Conservation (phyloP, 164 flowering plant genomes). For the Dillenia suffruticosa region DNA sequence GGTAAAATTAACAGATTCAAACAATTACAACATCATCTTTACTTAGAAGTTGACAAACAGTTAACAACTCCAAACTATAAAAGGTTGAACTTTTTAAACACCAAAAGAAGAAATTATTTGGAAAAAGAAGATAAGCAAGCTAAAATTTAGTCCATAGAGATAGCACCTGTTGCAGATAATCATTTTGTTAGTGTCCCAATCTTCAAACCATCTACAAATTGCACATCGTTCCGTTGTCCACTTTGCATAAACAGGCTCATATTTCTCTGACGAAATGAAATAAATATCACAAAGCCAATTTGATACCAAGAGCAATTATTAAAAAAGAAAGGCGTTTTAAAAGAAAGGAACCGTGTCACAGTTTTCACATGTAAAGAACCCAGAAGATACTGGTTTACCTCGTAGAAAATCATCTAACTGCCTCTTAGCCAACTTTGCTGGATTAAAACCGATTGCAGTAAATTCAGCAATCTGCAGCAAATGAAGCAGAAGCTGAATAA, state of each 20-base stretch:
- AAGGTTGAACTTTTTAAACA: too few species aligned
- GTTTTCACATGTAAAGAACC: too few species aligned
- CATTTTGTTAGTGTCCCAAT: conserved; percentile 97
- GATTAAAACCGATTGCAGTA: conserved; percentile 44
- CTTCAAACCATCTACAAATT: conserved; percentile 96
- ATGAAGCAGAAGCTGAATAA: neutral
- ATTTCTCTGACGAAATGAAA: conserved; percentile 48
- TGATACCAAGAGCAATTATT: neutral
- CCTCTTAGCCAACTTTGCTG: conserved; percentile 56
- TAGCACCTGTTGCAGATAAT: conserved; percentile 89
- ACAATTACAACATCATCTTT: too few species aligned
- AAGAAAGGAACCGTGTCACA: neutral
- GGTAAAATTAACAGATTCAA: neutral
- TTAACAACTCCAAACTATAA: too few species aligned
- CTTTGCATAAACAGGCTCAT: conserved; percentile 83
- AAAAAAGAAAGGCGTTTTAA: too few species aligned
- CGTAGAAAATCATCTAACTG: conserved; percentile 66
- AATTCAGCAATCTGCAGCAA: conserved; percentile 74
- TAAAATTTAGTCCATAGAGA: neutral
- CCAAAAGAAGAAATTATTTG: too few species aligned
- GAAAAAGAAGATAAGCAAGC: too few species aligned
- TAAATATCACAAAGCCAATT: neutral
- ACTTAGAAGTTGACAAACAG: too few species aligned
- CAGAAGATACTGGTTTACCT: conserved; percentile 35
- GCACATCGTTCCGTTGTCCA: conserved; percentile 99